Base-by-base conservation (phyloP, 306 rosid species). In the Hippophae gyantsensis region DNA sequence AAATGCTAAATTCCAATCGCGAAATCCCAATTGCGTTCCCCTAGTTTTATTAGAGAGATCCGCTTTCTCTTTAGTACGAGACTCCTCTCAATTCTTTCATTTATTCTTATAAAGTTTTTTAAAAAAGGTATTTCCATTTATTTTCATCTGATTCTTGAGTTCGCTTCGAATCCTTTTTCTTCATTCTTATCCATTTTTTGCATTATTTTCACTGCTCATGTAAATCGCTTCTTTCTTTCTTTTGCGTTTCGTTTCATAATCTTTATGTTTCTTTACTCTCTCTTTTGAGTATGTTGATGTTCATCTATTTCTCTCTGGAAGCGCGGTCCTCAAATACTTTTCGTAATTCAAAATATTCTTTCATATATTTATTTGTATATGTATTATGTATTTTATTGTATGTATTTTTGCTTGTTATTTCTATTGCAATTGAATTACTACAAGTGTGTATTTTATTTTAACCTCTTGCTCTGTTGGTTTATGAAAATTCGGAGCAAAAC, bases 231-330 rank as follows among this genome's bases (percentile, higher is more conserved):
- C 1, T 7, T 7, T 6, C n/a, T 25, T 54, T 8, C 49, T 27
- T 23, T 54, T 41, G 38, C 63, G 55, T 45, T 40, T 6, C 46
- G 58, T 6, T 43, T 2, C 9, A 18, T 40, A 7, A 1, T n/a
- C 9, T 43, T 51, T 13, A 14, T 44, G 38, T 14, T 7, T 14
- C 52, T 13, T 12, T 46, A 10, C 6, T 10, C 50, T 3, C 10
- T 49, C 13, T 6, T 48, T 10, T 26, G 61, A 56, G 74, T 76
- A 68, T 60, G 68, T 79, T 75, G 73, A 75, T 63, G 78, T 60
- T 65, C 73, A 65, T 75, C 78, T 65, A 72, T 6, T 45, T 68
- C 9, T 3, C 6, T 56, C 57, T 32, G 26, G 42, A n/a, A 32
- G 42, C 57, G 43, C 38, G 7, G 52, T 32, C 58, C 26, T 58